These are phyloP conservation scores for Scleromitrula shiraiana DNA, from an alignment of 2,329 filamentous ascomycete genomes.

Conservation along the genomic window DNA sequence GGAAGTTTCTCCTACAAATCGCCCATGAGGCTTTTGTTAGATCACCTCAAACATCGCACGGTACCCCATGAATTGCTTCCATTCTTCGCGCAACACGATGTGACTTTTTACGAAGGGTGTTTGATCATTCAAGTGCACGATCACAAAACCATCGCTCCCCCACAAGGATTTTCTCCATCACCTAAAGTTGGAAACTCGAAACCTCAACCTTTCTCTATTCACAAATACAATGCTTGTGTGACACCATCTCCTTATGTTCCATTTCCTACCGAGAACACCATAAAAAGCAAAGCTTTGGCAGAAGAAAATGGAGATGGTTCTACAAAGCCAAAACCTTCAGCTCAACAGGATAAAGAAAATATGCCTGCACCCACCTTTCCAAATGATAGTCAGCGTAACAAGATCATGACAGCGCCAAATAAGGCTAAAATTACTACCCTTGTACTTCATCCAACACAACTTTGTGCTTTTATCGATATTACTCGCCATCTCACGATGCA, in stretches of 20 bases:
- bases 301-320: constrained; percentile 27
- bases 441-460: constrained; percentile 76
- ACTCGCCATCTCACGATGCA: constrained; percentile 45
- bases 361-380: constrained; percentile 45
- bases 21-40: constrained; percentile 72
- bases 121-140: constrained; percentile 93
- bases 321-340: constrained; percentile 25
- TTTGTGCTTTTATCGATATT: constrained; percentile 69
- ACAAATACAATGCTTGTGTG: constrained; percentile 84
- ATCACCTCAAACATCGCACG: constrained; percentile 68
- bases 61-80: constrained; percentile 85
- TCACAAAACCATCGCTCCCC: constrained; percentile 59
- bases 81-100: constrained; percentile 54
- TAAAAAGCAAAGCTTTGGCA: constrained; percentile 27
- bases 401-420: constrained; percentile 32
- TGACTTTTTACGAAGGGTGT: constrained; percentile 88
- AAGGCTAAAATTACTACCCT: constrained; percentile 66
- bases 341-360: constrained; percentile 50
- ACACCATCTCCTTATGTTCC: constrained; percentile 82
- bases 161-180: constrained; percentile 51
- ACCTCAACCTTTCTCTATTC: constrained; percentile 69
- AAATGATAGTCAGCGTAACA: constrained; percentile 37
- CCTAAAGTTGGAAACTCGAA: constrained; percentile 51
- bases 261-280: constrained; percentile 50
- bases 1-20: constrained; percentile 88